Evolutionary conservation across 1,284 basidiomycete genomes (phyloP), one percentile per base, ranked within the genome.

Genomic region (Phlebopus sp.): DNA sequence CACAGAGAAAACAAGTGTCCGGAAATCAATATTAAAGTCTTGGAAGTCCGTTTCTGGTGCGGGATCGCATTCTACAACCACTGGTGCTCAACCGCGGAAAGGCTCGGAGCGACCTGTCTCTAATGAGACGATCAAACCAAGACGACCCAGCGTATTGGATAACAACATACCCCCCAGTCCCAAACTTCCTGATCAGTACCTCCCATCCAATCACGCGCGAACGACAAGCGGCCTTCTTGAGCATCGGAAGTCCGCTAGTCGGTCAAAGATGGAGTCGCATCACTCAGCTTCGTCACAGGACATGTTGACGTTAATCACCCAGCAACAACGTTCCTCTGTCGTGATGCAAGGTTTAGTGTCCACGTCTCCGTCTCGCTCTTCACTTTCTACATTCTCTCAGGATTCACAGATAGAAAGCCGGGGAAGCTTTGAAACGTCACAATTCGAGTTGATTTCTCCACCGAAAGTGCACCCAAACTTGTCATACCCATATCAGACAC

Each of bases 21-120:
- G 82, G 36, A 88, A 86, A 68, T 87, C 86, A 13, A 87, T 88
- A 52, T 65, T 87, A 54, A 86, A 86, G 61, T 70, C 71, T 11
- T 79, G 76, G 73, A 80, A 77, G 56, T 71, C 76, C 18, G 68
- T 69, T 11, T 62, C 68, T 4, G 66, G 67, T 29, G 59, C 53
- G 15, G 58, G 61, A 11, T 59, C 62, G 15, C 55, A 59, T 31
- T 63, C 47, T 49, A 38, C 57, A 21, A 55, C 55, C 34, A 61
- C 59, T 27, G 55, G 63, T 6, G 60, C 59, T 10, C 69, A 57
- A 56, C 64, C 42, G 61, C 64, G 58, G 51, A 62, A 42, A 64
- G 68, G 54, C 56, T 59, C 49, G 42, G 58, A 69, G 31, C 63
- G 63, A 49, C 53, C 54, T 1, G 38, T 52, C 47, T 65, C 63